phyloP scores from a whole-genome alignment of 768 basidiomycete genomes.

The Suillus sp. region DNA sequence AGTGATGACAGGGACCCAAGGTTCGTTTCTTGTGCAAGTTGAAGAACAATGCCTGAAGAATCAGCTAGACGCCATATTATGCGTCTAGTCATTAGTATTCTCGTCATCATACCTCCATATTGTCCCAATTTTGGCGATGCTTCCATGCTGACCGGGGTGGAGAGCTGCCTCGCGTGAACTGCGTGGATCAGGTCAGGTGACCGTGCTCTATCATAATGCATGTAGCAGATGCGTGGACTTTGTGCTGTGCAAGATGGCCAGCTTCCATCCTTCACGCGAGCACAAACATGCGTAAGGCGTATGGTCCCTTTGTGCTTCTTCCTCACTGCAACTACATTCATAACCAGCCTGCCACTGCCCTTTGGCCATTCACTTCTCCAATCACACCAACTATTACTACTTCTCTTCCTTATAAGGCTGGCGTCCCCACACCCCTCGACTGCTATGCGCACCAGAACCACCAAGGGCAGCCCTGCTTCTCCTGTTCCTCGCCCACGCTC shows the following conservation, averaged over 20 bases:
- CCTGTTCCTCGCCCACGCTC: slow-evolving; percentile 32
- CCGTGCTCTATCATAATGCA: slow-evolving; percentile 11
- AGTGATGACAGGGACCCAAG: neutral
- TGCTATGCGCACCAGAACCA: slow-evolving; percentile 29
- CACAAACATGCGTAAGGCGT: slow-evolving; percentile 28
- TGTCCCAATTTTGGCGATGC: neutral
- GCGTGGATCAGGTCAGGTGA: slow-evolving; percentile 28
- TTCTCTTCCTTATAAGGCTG: slow-evolving; percentile 18
- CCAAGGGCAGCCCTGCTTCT: slow-evolving; percentile 23
- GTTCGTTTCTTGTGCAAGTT: neutral
- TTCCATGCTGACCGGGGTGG: neutral
- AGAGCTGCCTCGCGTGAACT: slow-evolving; percentile 24
- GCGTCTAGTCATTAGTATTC: neutral
- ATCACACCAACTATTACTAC: slow-evolving; percentile 14
- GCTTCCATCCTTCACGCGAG: slow-evolving; percentile 14
- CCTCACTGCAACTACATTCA: slow-evolving; percentile 20
- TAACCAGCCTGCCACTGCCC: slow-evolving; percentile 13
- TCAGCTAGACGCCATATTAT: neutral
- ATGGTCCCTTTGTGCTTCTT: slow-evolving; percentile 23
- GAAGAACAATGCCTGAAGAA: neutral
- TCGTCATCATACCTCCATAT: neutral
- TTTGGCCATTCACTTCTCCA: slow-evolving; percentile 9
- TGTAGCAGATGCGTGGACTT: slow-evolving; percentile 33
- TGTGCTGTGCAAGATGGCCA: slow-evolving; percentile 24
- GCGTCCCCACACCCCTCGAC: slow-evolving; percentile 13